phyloP scores from a whole-genome alignment of 176 grass and related monocot genomes.

The Paspalum vaginatum region DNA sequence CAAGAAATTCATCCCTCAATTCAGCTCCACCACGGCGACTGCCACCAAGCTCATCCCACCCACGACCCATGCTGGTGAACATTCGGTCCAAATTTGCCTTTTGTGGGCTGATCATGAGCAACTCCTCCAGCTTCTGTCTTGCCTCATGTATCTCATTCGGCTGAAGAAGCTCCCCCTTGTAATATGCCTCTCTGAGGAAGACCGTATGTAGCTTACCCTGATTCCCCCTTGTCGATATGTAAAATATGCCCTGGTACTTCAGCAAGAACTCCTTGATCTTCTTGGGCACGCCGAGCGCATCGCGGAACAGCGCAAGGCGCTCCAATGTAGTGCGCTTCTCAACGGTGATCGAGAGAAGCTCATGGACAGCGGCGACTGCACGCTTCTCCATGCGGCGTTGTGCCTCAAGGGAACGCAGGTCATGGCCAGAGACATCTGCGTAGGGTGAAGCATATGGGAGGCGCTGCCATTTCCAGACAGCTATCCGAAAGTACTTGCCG shows the following conservation, averaged over 20 bases:
- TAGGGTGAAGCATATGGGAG: constrained; percentile 89
- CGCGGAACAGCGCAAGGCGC: constrained; percentile 76
- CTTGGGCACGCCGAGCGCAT: constrained; percentile 73
- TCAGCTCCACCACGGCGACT: constrained; percentile 32
- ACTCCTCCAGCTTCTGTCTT: constrained; percentile 63
- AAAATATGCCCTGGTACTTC: constrained; percentile 89
- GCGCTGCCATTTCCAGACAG: constrained; percentile 92
- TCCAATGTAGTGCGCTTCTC: constrained; percentile 82
- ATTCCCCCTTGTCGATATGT: constrained; percentile 85
- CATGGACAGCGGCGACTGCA: constrained; percentile 70
- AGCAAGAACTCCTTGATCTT: constrained; percentile 94
- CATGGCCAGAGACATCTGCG: constrained; percentile 75
- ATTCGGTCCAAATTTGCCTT: constrained; percentile 84
- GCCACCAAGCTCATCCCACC: constrained; percentile 41
- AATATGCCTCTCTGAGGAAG: constrained; percentile 81
- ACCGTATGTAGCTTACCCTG: constrained; percentile 82
- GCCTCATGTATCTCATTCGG: constrained; percentile 63
- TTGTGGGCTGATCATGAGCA: constrained; percentile 66
- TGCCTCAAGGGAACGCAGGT: constrained; percentile 86
- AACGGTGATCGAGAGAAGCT: constrained; percentile 66
- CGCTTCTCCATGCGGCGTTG: constrained; percentile 83
- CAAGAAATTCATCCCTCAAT: constrained; percentile 47
- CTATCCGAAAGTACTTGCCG: constrained; percentile 87
- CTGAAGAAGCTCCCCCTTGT: constrained; percentile 69
- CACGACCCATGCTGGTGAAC: constrained; percentile 83